Evolutionary conservation across 495 filamentous ascomycete genomes (phyloP).

Genomic region (Aspergillus homomorphus): DNA sequence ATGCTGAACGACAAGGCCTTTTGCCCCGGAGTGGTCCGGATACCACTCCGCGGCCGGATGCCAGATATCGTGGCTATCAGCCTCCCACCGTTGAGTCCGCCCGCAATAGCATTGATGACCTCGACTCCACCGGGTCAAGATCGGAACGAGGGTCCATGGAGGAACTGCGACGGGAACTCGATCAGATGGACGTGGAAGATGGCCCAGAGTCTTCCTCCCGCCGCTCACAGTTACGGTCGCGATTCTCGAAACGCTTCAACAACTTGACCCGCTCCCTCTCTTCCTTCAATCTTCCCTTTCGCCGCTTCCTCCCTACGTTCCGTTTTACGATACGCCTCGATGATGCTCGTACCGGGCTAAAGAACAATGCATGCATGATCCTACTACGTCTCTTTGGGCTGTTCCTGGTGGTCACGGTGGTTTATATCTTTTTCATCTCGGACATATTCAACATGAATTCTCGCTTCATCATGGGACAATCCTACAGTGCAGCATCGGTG

Average conservation of each 20-base stretch:
- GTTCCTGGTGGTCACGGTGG: slow-evolving; percentile 65
- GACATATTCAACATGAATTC: slow-evolving; percentile 63
- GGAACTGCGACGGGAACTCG: slow-evolving; percentile 71
- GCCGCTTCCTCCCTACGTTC: slow-evolving; percentile 45
- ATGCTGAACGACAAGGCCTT: slow-evolving; percentile 61
- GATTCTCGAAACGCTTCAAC: slow-evolving; percentile 55
- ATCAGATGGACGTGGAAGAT: slow-evolving; percentile 88
- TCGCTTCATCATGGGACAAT: slow-evolving; percentile 40
- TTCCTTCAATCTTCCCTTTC: slow-evolving; percentile 53
- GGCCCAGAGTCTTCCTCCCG: slow-evolving; percentile 41
- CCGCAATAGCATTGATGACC: slow-evolving; percentile 58
- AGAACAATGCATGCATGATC: slow-evolving; percentile 52
- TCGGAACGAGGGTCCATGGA: slow-evolving; percentile 52
- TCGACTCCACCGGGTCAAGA: slow-evolving; percentile 40
- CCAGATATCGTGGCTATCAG: slow-evolving; percentile 56
- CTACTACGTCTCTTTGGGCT: slow-evolving; percentile 70
- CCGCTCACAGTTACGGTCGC: slow-evolving; percentile 40
- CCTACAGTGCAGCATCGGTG: slow-evolving; percentile 57
- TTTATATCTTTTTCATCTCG: slow-evolving; percentile 82
- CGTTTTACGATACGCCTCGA: slow-evolving; percentile 34
- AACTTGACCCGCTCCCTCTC: slow-evolving; percentile 53
- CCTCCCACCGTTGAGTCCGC: slow-evolving; percentile 73
- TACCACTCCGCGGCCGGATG: slow-evolving; percentile 25
- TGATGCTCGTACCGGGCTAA: slow-evolving; percentile 27
- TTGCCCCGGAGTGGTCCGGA: slow-evolving; percentile 37